Conservation (phyloP, 2,329 filamentous ascomycete genomes). For the Mycogone perniciosa region DNA sequence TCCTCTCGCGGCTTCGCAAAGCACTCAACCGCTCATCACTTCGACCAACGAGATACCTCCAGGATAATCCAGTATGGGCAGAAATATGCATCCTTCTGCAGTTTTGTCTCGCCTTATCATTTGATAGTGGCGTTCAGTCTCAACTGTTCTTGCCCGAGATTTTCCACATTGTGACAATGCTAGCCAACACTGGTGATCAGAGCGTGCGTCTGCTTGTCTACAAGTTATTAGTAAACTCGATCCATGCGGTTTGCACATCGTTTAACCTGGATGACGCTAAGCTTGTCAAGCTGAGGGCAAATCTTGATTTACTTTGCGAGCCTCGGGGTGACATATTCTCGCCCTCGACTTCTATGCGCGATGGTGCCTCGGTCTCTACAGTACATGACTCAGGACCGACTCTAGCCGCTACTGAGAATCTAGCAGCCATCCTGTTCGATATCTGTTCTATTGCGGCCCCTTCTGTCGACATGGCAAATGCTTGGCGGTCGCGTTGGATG, state of each 20-base stretch:
- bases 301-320: conserved; percentile 54
- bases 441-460: conserved; percentile 58
- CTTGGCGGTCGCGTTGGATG: conserved; percentile 68
- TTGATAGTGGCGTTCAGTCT: conserved; percentile 60
- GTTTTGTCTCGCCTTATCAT: conserved; percentile 60
- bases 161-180: conserved; percentile 65
- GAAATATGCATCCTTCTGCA: conserved; percentile 62
- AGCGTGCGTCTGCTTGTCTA: conserved; percentile 55
- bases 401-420: conserved; percentile 52
- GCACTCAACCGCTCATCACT: conserved; percentile 61
- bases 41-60: conserved; percentile 57
- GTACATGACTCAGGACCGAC: conserved; percentile 46
- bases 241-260: conserved; percentile 61
- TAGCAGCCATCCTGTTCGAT: conserved; percentile 57
- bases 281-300: conserved; percentile 48
- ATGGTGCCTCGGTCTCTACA: conserved; percentile 49
- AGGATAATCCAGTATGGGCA: conserved; percentile 63
- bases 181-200: conserved; percentile 56
- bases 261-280: conserved; percentile 56
- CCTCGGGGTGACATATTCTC: conserved; percentile 53
- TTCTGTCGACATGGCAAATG: conserved; percentile 58
- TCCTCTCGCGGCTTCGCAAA: conserved; percentile 60
- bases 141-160: conserved; percentile 63
- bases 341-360: conserved; percentile 39
- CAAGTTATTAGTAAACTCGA: conserved; percentile 57